Conservation (phyloP, 345 rosid genomes). For the Nasturtium officinale region DNA sequence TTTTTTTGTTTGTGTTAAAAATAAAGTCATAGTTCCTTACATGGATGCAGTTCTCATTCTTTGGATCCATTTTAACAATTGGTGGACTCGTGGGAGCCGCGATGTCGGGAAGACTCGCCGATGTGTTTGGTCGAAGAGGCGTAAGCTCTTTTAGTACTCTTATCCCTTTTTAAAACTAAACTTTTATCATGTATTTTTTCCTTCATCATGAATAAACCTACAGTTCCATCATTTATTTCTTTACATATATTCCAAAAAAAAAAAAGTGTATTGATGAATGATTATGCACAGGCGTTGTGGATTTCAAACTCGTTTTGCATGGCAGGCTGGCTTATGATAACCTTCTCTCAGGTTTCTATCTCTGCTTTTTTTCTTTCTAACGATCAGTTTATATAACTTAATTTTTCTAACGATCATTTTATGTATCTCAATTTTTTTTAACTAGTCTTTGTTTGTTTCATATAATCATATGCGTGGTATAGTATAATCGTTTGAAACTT, state of each 20-base stretch:
- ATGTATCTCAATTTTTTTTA: neutral
- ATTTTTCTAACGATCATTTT: neutral
- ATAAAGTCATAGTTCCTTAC: neutral
- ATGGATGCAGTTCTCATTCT: conserved; percentile 69
- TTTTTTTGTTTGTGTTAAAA: too few relatives aligned
- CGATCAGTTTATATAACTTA: neutral
- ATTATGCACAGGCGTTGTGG: conserved; percentile 45
- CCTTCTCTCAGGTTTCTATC: conserved; percentile 46
- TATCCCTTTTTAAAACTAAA: neutral
- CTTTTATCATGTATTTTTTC: neutral
- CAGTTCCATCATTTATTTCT: neutral
- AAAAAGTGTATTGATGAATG: neutral
- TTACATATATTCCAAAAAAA: neutral
- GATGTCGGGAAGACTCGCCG: conserved; percentile 73
- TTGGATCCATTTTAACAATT: conserved; percentile 74
- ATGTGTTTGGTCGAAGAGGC: conserved; percentile 67
- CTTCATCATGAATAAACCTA: neutral
- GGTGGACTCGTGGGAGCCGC: conserved; percentile 89
- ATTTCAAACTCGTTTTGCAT: conserved; percentile 46
- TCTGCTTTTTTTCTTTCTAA: conserved; percentile 4
- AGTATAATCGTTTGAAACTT: neutral
- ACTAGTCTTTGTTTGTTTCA: neutral
- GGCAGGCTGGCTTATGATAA: conserved; percentile 58
- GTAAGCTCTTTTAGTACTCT: conserved; percentile 46
- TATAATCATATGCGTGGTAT: neutral